A percentile compares a stretch with the other conserved stretches of the same genome.
These are phyloP conservation scores for Ogataea ramenticola DNA, from an alignment of 805 yeast genomes.

Conservation along the genomic window DNA sequence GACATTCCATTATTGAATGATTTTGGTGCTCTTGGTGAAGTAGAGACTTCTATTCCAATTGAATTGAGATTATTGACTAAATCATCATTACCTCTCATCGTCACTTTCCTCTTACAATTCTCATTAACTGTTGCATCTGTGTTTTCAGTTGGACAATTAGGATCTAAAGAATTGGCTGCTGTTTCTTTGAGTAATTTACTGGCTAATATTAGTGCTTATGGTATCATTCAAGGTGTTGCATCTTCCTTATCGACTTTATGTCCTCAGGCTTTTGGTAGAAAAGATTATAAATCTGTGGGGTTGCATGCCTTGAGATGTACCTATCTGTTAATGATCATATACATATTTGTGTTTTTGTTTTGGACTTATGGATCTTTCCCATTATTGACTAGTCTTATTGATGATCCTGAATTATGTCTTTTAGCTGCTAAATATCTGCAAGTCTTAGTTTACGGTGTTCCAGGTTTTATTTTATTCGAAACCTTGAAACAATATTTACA, in stretches of 20 bases:
- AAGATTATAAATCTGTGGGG: constrained; percentile 59
- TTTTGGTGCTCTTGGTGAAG: constrained; percentile 28
- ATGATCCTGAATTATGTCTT: constrained; percentile 35
- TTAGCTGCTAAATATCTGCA: constrained; percentile 55
- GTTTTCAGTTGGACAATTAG: constrained; percentile 69
- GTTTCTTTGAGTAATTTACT: constrained; percentile 73
- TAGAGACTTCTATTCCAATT: constrained; percentile 31
- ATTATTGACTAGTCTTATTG: constrained; percentile 31
- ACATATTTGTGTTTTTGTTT: constrained; percentile 47
- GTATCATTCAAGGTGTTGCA: constrained; percentile 71
- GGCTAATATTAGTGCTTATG: constrained; percentile 68
- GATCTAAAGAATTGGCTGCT: constrained; percentile 66
- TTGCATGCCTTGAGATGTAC: constrained; percentile 63
- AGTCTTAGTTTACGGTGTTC: constrained; percentile 56
- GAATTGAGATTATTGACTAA: constrained; percentile 33
- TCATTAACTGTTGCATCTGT: constrained; percentile 72
- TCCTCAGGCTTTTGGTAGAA: constrained; percentile 72
- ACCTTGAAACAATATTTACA: constrained; percentile 68
- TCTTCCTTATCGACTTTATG: constrained; percentile 73
- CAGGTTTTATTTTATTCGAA: constrained; percentile 62
- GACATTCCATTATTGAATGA: constrained; percentile 22
- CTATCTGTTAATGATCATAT: constrained; percentile 41
- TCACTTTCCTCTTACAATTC: constrained; percentile 64
- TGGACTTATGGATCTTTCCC: constrained; percentile 56
- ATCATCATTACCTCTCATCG: constrained; percentile 50